phyloP scores from a whole-genome alignment of 805 yeast genomes.

The Zygoascus biomembranicola region DNA sequence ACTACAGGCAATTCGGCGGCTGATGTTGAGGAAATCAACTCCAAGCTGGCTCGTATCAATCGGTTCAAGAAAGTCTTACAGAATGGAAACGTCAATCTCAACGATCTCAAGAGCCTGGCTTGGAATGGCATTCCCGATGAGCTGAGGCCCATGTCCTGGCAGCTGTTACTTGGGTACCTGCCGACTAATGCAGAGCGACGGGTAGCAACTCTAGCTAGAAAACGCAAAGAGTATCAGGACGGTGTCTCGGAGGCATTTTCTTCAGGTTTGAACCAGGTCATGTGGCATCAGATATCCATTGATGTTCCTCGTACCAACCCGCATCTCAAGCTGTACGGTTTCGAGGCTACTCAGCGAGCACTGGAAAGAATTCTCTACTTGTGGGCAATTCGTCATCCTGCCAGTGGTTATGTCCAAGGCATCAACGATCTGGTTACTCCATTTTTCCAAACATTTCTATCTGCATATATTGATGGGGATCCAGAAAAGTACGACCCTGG shows the following conservation, averaged over 20 bases:
- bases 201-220: conserved; percentile 57
- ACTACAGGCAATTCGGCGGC: conserved; percentile 27
- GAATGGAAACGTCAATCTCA: conserved; percentile 49
- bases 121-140: conserved; percentile 93
- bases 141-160: conserved; percentile 82
- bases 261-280: conserved; percentile 57
- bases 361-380: conserved; percentile 74
- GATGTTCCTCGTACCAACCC: conserved; percentile 96
- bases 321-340: conserved; percentile 61
- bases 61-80: conserved; percentile 59
- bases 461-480: conserved; percentile 49
- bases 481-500: conserved; percentile 57
- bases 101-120: conserved; percentile 65
- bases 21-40: conserved; percentile 49
- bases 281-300: conserved; percentile 93
- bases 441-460: conserved; percentile 76
- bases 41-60: conserved; percentile 51
- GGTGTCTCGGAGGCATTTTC: conserved; percentile 62
- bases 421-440: conserved; percentile 93
- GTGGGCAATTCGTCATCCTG: conserved; percentile 97
- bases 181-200: conserved; percentile 81
- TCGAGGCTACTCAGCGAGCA: conserved; percentile 63
- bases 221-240: conserved; percentile 76
- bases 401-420: conserved; percentile 97
- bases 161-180: conserved; percentile 76